These are phyloP conservation scores for Epichloe sylvatica DNA, from an alignment of 2,329 filamentous ascomycete species.

Conservation along the genomic window DNA sequence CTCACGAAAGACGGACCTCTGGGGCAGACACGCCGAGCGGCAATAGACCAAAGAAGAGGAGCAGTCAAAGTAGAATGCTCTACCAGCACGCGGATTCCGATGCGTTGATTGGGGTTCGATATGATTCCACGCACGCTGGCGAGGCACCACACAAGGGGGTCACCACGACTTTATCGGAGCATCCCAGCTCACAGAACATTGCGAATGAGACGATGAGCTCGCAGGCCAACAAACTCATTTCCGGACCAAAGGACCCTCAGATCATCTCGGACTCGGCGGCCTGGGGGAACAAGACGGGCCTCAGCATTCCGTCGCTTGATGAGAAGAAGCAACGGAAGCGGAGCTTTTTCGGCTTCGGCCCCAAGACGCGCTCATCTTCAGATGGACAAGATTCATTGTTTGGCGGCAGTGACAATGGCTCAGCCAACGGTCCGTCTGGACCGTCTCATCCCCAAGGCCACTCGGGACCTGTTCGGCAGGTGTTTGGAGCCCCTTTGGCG, in stretches of 20 bases:
- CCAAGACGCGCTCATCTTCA: constrained; percentile 43
- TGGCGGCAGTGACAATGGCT: constrained; percentile 32
- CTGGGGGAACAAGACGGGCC: constrained; percentile 63
- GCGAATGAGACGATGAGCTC: constrained; percentile 22
- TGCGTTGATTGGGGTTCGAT: constrained; percentile 42
- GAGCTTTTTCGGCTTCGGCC: constrained; percentile 57
- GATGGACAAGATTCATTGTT: constrained; percentile 45
- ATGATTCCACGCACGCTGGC: constrained; percentile 40
- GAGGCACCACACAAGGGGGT: constrained; percentile 33
- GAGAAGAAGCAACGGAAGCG: constrained; percentile 75
- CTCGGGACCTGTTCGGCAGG: constrained; percentile 47
- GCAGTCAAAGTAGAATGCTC: constrained; percentile 18
- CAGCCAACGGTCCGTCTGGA: constrained; percentile 22
- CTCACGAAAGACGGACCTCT: constrained; percentile 28
- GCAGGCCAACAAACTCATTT: constrained; percentile 47
- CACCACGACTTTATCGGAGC: constrained; percentile 20
- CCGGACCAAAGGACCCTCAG: constrained; percentile 69
- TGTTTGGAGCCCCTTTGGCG: constrained; percentile 72
- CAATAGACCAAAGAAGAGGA: constrained; percentile 19
- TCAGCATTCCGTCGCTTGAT: constrained; percentile 38
- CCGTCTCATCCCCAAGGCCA: constrained; percentile 24
- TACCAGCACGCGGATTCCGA: constrained; percentile 29
- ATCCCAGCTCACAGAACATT: constrained; percentile 19
- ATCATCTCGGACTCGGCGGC: constrained; percentile 69
- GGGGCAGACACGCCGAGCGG: constrained; percentile 13